Conservation (phyloP, 106 monocot genomes). For the Dendrobium catenatum region DNA sequence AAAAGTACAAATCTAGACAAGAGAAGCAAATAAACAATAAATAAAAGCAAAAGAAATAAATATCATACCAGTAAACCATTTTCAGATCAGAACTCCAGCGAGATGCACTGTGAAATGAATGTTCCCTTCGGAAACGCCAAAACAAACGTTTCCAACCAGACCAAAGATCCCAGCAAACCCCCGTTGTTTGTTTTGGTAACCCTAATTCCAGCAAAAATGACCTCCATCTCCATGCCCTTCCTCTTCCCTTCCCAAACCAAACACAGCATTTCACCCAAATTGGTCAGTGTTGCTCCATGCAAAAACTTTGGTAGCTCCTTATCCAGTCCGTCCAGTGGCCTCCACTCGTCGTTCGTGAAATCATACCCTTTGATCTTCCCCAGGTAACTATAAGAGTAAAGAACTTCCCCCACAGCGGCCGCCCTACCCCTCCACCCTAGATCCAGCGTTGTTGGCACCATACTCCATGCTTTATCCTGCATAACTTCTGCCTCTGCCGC, state of each 20-base stretch:
- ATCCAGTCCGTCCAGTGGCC: conserved; percentile 46
- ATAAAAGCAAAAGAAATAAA: too few relatives aligned
- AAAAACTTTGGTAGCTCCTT: conserved; percentile 53
- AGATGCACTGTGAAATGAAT: conserved; percentile 46
- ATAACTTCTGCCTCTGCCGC: neutral
- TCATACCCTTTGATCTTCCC: conserved; percentile 82
- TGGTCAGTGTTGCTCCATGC: conserved; percentile 48
- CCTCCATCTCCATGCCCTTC: conserved; percentile 16
- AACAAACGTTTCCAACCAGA: conserved; percentile 24
- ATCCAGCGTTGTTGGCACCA: conserved; percentile 39
- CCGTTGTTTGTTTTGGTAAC: conserved; percentile 18
- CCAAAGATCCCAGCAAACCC: conserved; percentile 29
- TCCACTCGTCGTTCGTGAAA: conserved; percentile 37
- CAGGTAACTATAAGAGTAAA: conserved; percentile 67
- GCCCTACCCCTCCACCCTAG: conserved; percentile 77
- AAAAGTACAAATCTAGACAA: too few relatives aligned
- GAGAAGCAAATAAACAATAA: too few relatives aligned
- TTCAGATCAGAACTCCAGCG: conserved; percentile 33
- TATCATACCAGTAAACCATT: neutral
- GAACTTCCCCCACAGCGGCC: conserved; percentile 47
- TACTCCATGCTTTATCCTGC: conserved; percentile 31
- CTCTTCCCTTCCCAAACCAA: conserved; percentile 60
- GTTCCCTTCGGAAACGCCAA: conserved; percentile 32
- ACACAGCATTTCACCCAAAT: conserved; percentile 48
- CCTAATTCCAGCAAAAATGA: conserved; percentile 50